These are phyloP conservation scores for Plectosphaerella plurivora DNA, from an alignment of 2,329 filamentous ascomycete species.

Conservation along the genomic window DNA sequence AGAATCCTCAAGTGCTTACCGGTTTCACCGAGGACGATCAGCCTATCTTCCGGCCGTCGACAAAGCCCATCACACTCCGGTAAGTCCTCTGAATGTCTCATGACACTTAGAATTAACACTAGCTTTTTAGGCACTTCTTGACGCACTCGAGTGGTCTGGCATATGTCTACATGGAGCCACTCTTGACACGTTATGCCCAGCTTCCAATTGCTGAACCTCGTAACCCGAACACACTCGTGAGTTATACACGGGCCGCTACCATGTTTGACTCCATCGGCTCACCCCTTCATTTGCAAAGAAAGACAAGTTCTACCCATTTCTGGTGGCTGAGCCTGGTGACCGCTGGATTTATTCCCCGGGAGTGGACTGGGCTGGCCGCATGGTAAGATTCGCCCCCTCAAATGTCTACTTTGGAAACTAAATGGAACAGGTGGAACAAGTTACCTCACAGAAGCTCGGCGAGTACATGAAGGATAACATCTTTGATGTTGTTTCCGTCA, in stretches of 20 bases:
- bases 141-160: slow-evolving; percentile 3
- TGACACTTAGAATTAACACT: not conserved
- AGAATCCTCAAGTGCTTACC: not conserved
- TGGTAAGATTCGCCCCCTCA: not conserved
- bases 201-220: not conserved
- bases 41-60: not conserved
- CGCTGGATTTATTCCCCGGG: not conserved
- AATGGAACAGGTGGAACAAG: not conserved
- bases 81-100: not conserved
- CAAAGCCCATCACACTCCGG: not conserved
- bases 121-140: not conserved
- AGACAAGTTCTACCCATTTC: not conserved
- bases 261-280: not conserved
- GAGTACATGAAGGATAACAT: not conserved
- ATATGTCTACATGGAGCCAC: not conserved
- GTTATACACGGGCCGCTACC: not conserved
- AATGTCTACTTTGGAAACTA: not conserved
- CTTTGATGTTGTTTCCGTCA: not conserved
- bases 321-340: not conserved
- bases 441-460: not conserved
- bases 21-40: not conserved
- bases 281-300: not conserved
- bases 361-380: not conserved
- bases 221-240: not conserved
- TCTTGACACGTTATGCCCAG: not conserved